Conservation (phyloP, 129 eudicot species). For the Flaveria brownii region DNA sequence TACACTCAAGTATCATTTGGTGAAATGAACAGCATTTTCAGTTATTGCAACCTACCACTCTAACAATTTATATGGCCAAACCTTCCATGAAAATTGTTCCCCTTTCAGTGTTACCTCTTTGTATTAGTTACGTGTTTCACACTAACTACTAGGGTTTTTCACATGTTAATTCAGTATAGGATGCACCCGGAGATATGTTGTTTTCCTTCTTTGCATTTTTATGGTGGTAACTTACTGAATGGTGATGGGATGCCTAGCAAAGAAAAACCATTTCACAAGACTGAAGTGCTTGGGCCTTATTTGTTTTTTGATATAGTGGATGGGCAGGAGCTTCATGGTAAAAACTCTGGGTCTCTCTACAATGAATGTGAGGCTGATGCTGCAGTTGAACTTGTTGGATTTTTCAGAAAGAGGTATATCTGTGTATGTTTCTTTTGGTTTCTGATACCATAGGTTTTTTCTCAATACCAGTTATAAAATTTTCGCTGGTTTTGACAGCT, state of each 20-base stretch:
- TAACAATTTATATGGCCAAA: neutral
- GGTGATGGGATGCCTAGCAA: conserved; percentile 64
- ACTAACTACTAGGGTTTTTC: conserved; percentile 4
- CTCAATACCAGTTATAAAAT: neutral
- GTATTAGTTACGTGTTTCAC: neutral
- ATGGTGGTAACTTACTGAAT: conserved; percentile 75
- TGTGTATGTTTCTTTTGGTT: neutral
- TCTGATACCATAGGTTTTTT: neutral
- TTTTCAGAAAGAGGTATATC: conserved; percentile 66
- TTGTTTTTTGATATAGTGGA: conserved; percentile 80
- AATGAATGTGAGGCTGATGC: conserved; percentile 96
- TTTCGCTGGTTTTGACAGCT: conserved; percentile 42
- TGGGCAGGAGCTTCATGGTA: conserved; percentile 84
- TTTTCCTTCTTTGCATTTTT: conserved; percentile 92
- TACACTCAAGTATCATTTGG: conserved; percentile 1
- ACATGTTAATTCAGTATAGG: conserved; percentile 66
- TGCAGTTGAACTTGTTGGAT: conserved; percentile 74
- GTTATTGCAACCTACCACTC: neutral
- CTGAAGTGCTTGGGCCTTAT: conserved; percentile 83
- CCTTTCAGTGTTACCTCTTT: neutral
- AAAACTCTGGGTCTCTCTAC: conserved; percentile 73
- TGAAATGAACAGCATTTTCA: neutral
- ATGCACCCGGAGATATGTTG: conserved; percentile 98
- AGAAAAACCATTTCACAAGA: conserved; percentile 70
- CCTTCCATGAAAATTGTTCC: neutral